These are phyloP conservation scores for Byssoonygena ceratinophila DNA, from an alignment of 2,329 filamentous ascomycete species.

Conservation along the genomic window DNA sequence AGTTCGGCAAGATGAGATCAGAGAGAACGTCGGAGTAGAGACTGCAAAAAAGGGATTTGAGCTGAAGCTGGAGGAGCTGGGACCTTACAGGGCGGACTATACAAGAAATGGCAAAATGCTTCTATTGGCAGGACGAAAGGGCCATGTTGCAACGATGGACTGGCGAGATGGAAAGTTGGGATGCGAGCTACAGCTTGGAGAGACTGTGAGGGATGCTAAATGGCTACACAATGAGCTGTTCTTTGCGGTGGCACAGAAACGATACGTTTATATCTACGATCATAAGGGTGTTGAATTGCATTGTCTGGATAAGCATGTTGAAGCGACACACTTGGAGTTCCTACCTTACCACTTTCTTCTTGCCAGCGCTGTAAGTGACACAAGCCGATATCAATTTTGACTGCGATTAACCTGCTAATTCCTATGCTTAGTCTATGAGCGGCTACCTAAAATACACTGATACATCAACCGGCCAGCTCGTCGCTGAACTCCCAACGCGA, in stretches of 20 bases:
- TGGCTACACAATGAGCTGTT: slow-evolving; percentile 91
- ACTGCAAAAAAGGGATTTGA: slow-evolving; percentile 91
- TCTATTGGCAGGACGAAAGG: slow-evolving; percentile 77
- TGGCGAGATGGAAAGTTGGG: slow-evolving; percentile 86
- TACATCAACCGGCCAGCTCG: slow-evolving; percentile 80
- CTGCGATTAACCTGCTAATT: neutral
- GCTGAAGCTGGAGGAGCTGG: slow-evolving; percentile 67
- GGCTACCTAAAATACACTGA: slow-evolving; percentile 91
- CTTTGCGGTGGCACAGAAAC: slow-evolving; percentile 94
- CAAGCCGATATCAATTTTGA: neutral
- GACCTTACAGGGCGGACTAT: slow-evolving; percentile 83
- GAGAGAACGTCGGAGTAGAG: slow-evolving; percentile 61
- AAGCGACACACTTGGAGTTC: slow-evolving; percentile 90
- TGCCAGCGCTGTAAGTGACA: slow-evolving; percentile 63
- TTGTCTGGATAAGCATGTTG: slow-evolving; percentile 77
- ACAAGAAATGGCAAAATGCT: slow-evolving; percentile 79
- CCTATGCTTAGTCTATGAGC: slow-evolving; percentile 51
- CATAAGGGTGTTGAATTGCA: slow-evolving; percentile 83
- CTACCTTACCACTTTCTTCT: slow-evolving; percentile 92
- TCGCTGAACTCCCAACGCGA: slow-evolving; percentile 74
- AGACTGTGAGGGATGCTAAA: slow-evolving; percentile 78
- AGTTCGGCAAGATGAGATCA: slow-evolving; percentile 79
- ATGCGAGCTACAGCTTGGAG: slow-evolving; percentile 80
- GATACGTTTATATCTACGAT: slow-evolving; percentile 95
- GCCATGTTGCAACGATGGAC: slow-evolving; percentile 92